Conservation (phyloP, 164 flowering plant species). For the Vitis cinerea region DNA sequence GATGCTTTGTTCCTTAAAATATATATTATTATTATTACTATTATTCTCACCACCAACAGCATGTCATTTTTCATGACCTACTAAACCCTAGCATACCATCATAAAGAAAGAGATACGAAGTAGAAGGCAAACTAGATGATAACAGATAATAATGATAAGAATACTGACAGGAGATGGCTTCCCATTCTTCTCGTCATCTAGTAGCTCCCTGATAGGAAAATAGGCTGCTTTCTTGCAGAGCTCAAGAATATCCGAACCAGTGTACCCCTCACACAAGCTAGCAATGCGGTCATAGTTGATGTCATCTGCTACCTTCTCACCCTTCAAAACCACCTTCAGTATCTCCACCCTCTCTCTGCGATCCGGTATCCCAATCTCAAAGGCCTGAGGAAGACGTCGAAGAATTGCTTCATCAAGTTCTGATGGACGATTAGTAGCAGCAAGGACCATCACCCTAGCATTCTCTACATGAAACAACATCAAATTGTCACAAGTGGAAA, state of each 20-base stretch:
- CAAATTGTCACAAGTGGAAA: conserved; percentile 7
- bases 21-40: too few relatives aligned
- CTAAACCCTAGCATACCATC: too few relatives aligned
- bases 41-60: too few relatives aligned
- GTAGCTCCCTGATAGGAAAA: conserved; percentile 82
- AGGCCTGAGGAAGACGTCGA: conserved; percentile 90
- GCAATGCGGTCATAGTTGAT: conserved; percentile 70
- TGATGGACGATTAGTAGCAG: conserved; percentile 97
- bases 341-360: conserved; percentile 73
- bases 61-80: too few relatives aligned
- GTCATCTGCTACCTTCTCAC: conserved; percentile 65
- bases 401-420: conserved; percentile 99
- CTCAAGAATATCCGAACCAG: conserved; percentile 97
- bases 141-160: conserved; percentile 4
- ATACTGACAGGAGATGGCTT: conserved; percentile 49
- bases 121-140: neutral
- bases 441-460: conserved; percentile 96
- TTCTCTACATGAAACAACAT: conserved; percentile 43
- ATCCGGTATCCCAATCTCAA: conserved; percentile 91
- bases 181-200: conserved; percentile 74
- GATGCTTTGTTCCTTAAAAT: too few relatives aligned
- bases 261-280: conserved; percentile 76
- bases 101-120: neutral
- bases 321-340: conserved; percentile 79
- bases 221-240: conserved; percentile 97